Conservation (phyloP, 2,329 filamentous ascomycete species). For the Colletotrichum spinosum region DNA sequence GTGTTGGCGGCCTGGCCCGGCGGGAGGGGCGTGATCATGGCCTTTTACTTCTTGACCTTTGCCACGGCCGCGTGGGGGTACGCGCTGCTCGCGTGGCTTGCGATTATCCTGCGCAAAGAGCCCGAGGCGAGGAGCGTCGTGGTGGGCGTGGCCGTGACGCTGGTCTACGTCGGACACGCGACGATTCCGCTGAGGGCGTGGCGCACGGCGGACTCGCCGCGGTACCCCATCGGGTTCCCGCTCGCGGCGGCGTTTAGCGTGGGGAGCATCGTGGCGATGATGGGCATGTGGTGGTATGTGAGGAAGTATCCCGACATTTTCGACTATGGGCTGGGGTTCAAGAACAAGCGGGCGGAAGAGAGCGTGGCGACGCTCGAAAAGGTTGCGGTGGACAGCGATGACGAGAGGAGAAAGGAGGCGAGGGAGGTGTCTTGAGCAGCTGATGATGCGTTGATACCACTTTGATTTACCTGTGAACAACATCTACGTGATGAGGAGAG, state of each 20-base stretch:
- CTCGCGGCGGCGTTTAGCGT: slow-evolving; percentile 48
- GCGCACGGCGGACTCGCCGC: slow-evolving; percentile 48
- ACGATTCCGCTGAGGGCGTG: slow-evolving; percentile 52
- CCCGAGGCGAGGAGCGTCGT: slow-evolving; percentile 51
- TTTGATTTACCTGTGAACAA: too few species aligned
- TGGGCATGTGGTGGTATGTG: slow-evolving; percentile 47
- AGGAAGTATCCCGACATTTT: slow-evolving; percentile 40
- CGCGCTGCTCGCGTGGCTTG: slow-evolving; percentile 51
- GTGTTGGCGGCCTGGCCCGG: slow-evolving; percentile 50
- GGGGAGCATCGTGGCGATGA: slow-evolving; percentile 45
- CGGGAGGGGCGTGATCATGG: slow-evolving; percentile 46
- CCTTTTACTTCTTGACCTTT: slow-evolving; percentile 51
- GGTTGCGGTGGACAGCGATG: too few species aligned
- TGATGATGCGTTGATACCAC: too few species aligned
- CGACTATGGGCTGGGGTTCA: slow-evolving; percentile 23
- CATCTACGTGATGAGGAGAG: too few species aligned
- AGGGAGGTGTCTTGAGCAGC: too few species aligned
- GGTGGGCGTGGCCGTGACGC: slow-evolving; percentile 50
- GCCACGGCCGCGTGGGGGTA: slow-evolving; percentile 48
- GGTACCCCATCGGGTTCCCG: slow-evolving; percentile 52
- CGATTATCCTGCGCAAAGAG: slow-evolving; percentile 48
- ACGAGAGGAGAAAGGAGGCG: too few species aligned
- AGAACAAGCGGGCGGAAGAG: too few species aligned
- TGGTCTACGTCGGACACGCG: slow-evolving; percentile 53
- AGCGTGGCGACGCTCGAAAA: too few species aligned